Percentiles rank a stretch among this genome's conserved stretches.
These are phyloP conservation scores for Arthrobotrys conoides DNA, from an alignment of 2,329 filamentous ascomycete genomes.

Conservation along the genomic window DNA sequence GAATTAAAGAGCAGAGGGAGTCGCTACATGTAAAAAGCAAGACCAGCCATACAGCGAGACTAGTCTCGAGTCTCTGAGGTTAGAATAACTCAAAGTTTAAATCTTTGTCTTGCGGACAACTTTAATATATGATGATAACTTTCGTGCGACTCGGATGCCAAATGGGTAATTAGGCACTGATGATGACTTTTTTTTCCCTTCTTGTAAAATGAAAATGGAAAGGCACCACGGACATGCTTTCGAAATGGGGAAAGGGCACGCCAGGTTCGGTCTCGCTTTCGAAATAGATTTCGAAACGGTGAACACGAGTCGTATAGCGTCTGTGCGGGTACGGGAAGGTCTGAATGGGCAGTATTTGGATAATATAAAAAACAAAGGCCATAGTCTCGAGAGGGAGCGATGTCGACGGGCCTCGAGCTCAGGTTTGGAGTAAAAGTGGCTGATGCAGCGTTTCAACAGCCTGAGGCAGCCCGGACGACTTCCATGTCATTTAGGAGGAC, in stretches of 20 bases:
- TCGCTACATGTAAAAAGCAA: slow-evolving; percentile 53
- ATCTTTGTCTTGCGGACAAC: neutral
- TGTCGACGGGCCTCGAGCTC: slow-evolving; percentile 37
- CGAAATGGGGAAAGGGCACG: slow-evolving; percentile 10
- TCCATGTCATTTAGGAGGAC: slow-evolving; percentile 29
- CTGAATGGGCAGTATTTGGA: slow-evolving; percentile 22
- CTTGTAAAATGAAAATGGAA: slow-evolving; percentile 42
- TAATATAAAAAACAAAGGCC: too few relatives aligned
- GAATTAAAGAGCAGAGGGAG: slow-evolving; percentile 7
- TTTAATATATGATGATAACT: slow-evolving; percentile 26
- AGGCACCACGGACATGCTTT: slow-evolving; percentile 23
- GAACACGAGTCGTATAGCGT: slow-evolving; percentile 44
- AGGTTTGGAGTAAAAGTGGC: slow-evolving; percentile 43
- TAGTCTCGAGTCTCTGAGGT: neutral
- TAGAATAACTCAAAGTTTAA: slow-evolving; percentile 14
- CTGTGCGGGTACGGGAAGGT: slow-evolving; percentile 37
- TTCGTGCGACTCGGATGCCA: slow-evolving; percentile 44
- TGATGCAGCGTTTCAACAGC: slow-evolving; percentile 47
- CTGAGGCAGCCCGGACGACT: slow-evolving; percentile 33
- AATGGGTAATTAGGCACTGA: slow-evolving; percentile 56
- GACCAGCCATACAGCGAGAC: neutral
- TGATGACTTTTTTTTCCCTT: slow-evolving; percentile 9
- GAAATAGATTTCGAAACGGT: slow-evolving; percentile 41
- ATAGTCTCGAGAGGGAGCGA: slow-evolving; percentile 9
- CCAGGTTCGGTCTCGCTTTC: slow-evolving; percentile 13